Evolutionary conservation across 2,329 filamentous ascomycete genomes (phyloP), one percentile per base, ranked within the genome.

Genomic region (Massarina eburnea): DNA sequence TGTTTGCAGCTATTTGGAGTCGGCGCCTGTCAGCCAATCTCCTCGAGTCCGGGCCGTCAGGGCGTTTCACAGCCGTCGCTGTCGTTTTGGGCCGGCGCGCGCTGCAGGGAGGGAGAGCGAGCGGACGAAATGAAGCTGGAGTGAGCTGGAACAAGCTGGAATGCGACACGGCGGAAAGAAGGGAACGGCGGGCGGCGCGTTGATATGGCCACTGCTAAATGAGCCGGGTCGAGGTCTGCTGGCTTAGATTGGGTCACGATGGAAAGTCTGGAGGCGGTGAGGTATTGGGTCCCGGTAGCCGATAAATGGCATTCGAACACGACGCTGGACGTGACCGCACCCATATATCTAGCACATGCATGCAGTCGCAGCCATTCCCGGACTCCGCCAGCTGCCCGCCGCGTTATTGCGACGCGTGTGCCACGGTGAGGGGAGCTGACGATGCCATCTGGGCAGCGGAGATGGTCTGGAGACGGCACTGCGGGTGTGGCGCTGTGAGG

Each of bases 301-400:
- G 57, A 57, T 63, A 62, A 61, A 67, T 66, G 55, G 57, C 54
- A 61, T 51, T 52, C 54, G 57, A 57, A 57, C 65, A 66, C 63
- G 63, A 64, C 56, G 60, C 55, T 61, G 55, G 83, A 30, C 20
- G 36, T 18, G 37, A 47, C 39, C 60, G 64, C 84, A 80, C 41
- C 83, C 60, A 46, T 81, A 72, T 59, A 85, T 62, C 19, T 83
- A 85, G 66, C 30, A 82, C 80, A 69, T 83, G 83, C 78, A 24
- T 22, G 37, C 21, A 26, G 39, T 20, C 33, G 17, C 83, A 76
- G 62, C 83, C 43, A 40, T 29, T 29, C 78, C 83, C 19, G 78
- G 59, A 59, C 57, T 57, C 57, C 46, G 61, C 59, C 59, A 59
- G 55, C 58, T 48, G 52, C 6, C 12, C 12, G 7, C 30, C n/a